Evolutionary conservation across 2,329 filamentous ascomycete genomes (phyloP), one percentile per base, ranked within the genome.

Genomic region (Stagonosporopsis rhizophila): DNA sequence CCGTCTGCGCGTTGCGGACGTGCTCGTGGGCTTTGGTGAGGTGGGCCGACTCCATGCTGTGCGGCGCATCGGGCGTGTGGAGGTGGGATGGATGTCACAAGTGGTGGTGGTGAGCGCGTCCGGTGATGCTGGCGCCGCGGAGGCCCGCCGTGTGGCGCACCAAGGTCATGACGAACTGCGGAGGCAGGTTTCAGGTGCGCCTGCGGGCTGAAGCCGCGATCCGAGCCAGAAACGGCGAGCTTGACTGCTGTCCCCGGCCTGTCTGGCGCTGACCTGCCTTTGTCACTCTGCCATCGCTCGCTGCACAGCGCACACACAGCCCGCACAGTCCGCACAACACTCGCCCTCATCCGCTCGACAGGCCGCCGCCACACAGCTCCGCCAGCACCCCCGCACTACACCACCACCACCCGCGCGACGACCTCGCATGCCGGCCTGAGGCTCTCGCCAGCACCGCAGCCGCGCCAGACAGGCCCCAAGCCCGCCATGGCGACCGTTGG

Each of bases 21-120:
- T 97, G 92, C 66, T 94, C 89, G 77, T 96, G 91, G 60, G 93
- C 94, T 86, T 89, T 81, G 68, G 84, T 88, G 63, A 92, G 77
- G 39, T 88, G 84, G 53, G 89, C 85, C 27, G 84, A 81, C 72
- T 92, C 89, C 89, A 92, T 92, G 35, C 50, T 15, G n/a, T 30
- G 27, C 15, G 39, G 15, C 11, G 22, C 23, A 9, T 25, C 23
- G 23, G 23, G 23, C 23, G 23, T 7, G 23, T 25, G 23, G 23
- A 7, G 4, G 23, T 25, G 23, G 23, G 23, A 25, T 7, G 23
- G 23, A 25, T 25, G 23, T 25, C n/a, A n/a, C n/a, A n/a, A n/a
- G 23, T 7, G 7, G 39, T 15, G 14, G 22, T 6, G 9, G 39
- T 15, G 22, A 20, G 12, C 12, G 38, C 23, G 23, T 4, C 23